Evolutionary conservation across 2,329 filamentous ascomycete genomes (phyloP).

Genomic region (Fusarium staphyleae): DNA sequence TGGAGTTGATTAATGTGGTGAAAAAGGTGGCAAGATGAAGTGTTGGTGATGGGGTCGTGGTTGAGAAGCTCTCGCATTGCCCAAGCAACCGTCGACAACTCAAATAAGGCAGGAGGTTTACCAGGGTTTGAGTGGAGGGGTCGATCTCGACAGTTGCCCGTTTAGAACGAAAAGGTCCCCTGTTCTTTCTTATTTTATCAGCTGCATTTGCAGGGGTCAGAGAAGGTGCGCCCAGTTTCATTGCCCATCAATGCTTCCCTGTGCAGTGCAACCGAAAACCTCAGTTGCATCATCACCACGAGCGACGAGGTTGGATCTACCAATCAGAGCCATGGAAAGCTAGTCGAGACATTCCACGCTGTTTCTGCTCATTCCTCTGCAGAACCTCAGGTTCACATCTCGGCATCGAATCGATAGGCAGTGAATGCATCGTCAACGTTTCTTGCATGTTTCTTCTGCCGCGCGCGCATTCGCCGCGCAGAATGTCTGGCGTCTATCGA

Average conservation of each 20-base stretch:
- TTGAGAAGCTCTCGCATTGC: conserved; percentile 22
- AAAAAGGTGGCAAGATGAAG: not conserved
- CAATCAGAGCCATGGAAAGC: conserved; percentile 14
- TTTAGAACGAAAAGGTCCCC: not conserved
- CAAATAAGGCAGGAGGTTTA: conserved; percentile 7
- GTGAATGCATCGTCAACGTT: not conserved
- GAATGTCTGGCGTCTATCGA: conserved; percentile 9
- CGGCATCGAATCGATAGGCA: not conserved
- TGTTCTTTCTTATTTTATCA: not conserved
- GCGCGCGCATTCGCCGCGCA: conserved; percentile 13
- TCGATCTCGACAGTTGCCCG: not conserved
- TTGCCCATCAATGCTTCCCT: not conserved
- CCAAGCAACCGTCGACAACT: conserved; percentile 36
- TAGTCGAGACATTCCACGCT: not conserved
- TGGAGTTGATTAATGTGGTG: conserved; percentile 25
- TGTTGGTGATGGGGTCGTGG: not conserved
- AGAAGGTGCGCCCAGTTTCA: not conserved
- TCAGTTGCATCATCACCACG: conserved; percentile 16
- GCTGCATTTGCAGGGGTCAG: not conserved
- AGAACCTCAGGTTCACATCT: conserved; percentile 1
- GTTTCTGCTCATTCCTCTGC: not conserved
- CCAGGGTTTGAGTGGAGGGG: conserved; percentile 25
- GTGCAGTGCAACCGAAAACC: not conserved
- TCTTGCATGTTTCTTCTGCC: conserved; percentile 15
- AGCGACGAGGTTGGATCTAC: not conserved